Base-by-base conservation (phyloP, 768 basidiomycete genomes). In the Hypholoma fasciculare region DNA sequence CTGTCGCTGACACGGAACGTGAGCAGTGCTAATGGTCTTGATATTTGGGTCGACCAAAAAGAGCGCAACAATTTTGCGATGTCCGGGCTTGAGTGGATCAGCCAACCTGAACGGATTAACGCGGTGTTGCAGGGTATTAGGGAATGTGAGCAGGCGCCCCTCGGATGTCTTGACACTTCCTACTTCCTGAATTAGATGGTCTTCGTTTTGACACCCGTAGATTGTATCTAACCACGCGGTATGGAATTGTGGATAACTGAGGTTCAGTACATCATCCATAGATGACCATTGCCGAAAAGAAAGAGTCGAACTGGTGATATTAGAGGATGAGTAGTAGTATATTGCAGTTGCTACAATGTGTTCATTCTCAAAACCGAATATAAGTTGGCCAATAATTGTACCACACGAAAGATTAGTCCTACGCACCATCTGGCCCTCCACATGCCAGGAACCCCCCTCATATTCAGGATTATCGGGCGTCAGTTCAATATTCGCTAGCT, bases 61-160 rank as follows among this genome's bases (percentile, higher is more conserved):
- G 20, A 80, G 70, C 4, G 74, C 74, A 7, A 80, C 61, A 39
- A 81, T 77, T 61, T 78, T 81, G 49, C 78, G 70, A 56, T 78
- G 71, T 3, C 78, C 80, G 7, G 75, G 75, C 56, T 73, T 75
- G 11, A 70, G 67, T 1, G 64, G 62, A 60, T 81, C 76, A 7
- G 56, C 61, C 9, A 79, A 71, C 46, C 63, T 56, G 64, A 79
- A 80, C 11, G 76, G 69, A 27, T 61, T 58, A 3, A 80, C 74
- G 17, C 65, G 71, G 59, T 80, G 77, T 54, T 78, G 78, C 30
- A 75, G 67, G 49, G 76, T 62, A 58, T 79, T 80, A 2, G 78
- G 78, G 62, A 78, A 79, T 0, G 72, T 73, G 40, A 79, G 59
- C 11, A 73, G 64, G 8, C 78, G 68, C 1, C 73, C 74, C 50